Conservation (phyloP, 2,329 filamentous ascomycete genomes). For the Elsinoe fawcettii region DNA sequence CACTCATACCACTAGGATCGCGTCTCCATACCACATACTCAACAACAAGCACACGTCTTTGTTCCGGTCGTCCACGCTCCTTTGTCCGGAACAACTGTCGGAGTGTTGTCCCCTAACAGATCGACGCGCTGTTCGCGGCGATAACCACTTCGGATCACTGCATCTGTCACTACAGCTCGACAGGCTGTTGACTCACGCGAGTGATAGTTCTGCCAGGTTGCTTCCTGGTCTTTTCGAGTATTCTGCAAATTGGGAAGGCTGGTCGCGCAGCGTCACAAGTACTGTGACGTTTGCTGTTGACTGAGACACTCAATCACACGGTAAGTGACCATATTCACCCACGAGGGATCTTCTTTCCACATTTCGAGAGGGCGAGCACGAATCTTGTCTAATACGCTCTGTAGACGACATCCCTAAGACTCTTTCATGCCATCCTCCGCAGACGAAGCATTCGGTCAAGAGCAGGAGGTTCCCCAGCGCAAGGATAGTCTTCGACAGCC, state of each 20-base stretch:
- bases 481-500: constrained; percentile 17
- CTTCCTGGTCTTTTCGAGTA: not conserved
- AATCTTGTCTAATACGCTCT: not conserved
- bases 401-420: not conserved
- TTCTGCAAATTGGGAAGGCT: not conserved
- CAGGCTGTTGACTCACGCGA: not conserved
- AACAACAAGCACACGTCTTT: not conserved
- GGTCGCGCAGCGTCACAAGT: constrained; percentile 10
- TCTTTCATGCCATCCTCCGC: constrained; percentile 19
- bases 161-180: not conserved
- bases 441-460: constrained; percentile 18
- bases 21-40: not conserved
- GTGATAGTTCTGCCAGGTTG: not conserved
- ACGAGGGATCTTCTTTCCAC: not conserved
- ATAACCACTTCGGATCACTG: not conserved
- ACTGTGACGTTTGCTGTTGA: constrained; percentile 10
- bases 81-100: not conserved
- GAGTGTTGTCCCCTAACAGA: not conserved
- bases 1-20: not conserved
- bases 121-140: constrained; percentile 11
- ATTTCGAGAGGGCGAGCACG: not conserved
- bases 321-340: not conserved
- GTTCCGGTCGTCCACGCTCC: not conserved
- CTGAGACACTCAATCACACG: constrained; percentile 15
- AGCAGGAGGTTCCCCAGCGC: constrained; percentile 16